Evolutionary conservation across 805 yeast genomes (phyloP).

Genomic region (Ogataea thermomethanolica): DNA sequence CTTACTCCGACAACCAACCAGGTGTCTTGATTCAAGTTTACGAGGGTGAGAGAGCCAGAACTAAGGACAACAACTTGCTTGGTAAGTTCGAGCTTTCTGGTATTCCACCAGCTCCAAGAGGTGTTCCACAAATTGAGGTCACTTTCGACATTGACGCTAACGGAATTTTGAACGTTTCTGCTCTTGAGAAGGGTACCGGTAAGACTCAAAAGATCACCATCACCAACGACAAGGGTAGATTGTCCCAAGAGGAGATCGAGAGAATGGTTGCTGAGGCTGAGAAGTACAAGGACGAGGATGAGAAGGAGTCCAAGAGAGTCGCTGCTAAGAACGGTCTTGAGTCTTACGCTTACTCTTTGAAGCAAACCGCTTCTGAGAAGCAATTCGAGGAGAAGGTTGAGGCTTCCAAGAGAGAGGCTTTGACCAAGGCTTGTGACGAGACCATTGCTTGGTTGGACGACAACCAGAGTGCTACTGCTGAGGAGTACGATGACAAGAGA

Average conservation of each 20-base stretch:
- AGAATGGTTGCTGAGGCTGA: slow-evolving; percentile 14
- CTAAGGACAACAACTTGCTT: slow-evolving; percentile 14
- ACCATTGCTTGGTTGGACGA: slow-evolving; percentile 83
- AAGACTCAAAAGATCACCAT: slow-evolving; percentile 14
- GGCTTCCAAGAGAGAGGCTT: slow-evolving; percentile 44
- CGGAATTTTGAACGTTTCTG: slow-evolving; percentile 13
- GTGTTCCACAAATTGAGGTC: slow-evolving; percentile 14
- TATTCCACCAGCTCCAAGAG: slow-evolving; percentile 14
- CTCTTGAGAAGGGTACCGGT: slow-evolving; percentile 13
- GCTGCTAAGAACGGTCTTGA: slow-evolving; percentile 13
- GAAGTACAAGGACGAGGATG: slow-evolving; percentile 14
- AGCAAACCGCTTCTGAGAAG: slow-evolving; percentile 11
- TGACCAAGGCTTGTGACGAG: slow-evolving; percentile 76
- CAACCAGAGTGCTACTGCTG: slow-evolving; percentile 87
- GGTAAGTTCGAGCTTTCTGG: slow-evolving; percentile 15
- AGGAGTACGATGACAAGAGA: slow-evolving; percentile 88
- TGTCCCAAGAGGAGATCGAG: slow-evolving; percentile 13
- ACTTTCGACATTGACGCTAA: slow-evolving; percentile 14
- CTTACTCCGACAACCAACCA: slow-evolving; percentile 13
- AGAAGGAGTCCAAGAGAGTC: slow-evolving; percentile 13
- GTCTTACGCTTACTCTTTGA: slow-evolving; percentile 13
- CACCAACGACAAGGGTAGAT: slow-evolving; percentile 16
- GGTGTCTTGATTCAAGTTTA: slow-evolving; percentile 12
- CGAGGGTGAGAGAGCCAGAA: slow-evolving; percentile 13
- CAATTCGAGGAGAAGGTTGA: slow-evolving; percentile 14